A percentile compares a stretch with the other conserved stretches of the same genome.
phyloP scores from a whole-genome alignment of 2,329 filamentous ascomycete species.

The Aureobasidium sp. region DNA sequence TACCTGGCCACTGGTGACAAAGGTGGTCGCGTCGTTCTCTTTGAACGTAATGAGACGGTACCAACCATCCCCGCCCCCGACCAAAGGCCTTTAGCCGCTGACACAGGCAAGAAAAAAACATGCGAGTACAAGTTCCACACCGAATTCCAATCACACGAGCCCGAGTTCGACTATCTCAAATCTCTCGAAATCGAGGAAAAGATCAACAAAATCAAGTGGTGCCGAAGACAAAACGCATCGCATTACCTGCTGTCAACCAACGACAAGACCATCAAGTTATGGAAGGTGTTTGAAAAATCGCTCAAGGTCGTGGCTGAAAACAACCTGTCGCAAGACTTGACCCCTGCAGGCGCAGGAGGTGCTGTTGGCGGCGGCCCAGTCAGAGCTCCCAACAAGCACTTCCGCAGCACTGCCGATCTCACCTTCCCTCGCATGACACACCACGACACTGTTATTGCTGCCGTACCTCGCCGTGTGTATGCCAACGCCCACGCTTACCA shows the following conservation, averaged over 20 bases:
- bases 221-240: conserved; percentile 92
- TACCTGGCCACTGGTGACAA: conserved; percentile 88
- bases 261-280: conserved; percentile 99
- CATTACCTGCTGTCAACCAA: conserved; percentile 98
- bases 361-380: conserved; percentile 72
- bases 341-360: conserved; percentile 56
- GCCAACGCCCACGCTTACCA: conserved; percentile 98
- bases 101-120: conserved; percentile 76
- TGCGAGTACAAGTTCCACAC: conserved; percentile 99
- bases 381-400: conserved; percentile 64
- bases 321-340: conserved; percentile 91
- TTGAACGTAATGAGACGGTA: conserved; percentile 94
- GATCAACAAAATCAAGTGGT: conserved; percentile 99
- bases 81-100: conserved; percentile 6
- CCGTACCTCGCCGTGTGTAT: conserved; percentile 91
- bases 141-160: conserved; percentile 98
- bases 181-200: conserved; percentile 99
- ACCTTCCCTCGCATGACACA: conserved; percentile 95
- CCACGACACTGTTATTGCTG: conserved; percentile 95
- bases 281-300: conserved; percentile 99
- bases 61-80: conserved; percentile 26
- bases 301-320: conserved; percentile 98
- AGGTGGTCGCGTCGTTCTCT: conserved; percentile 75
- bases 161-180: conserved; percentile 98
- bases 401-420: conserved; percentile 73